Base-by-base conservation (phyloP, 352 stramenopile genomes). In the Globisporangium irregulare region DNA sequence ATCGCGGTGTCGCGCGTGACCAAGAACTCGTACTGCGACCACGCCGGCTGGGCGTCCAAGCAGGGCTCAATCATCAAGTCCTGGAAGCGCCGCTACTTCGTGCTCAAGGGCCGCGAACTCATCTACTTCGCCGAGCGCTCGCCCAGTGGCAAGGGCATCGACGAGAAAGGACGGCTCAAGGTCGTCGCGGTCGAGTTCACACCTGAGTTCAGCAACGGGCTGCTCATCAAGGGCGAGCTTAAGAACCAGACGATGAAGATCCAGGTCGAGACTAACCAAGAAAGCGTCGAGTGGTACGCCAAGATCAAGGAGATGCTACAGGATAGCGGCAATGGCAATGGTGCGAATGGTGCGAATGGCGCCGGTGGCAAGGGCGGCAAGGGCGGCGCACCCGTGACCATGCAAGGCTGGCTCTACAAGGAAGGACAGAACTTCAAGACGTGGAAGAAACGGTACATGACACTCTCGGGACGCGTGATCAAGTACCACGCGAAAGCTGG, bases 361-460 rank as follows among this genome's bases (percentile, higher is more conserved):
- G 50, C 32, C n/a, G 61, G 25, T 0, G 68, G 67, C 0, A 59
- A 59, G 4, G 12, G 6, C 0, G 60, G 56, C 10, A 46, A 59
- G n/a, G 64, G 62, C 27, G 55, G 54, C 10, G 70, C 64, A 0
- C 60, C 15, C 22, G 70, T 87, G 14, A 67, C 69, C 6, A 91
- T 91, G 81, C 72, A 90, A 66, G 87, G 87, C 22, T 95, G 86
- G 86, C 69, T 95, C 2, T 72, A 78, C 27, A 95, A 95, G 56
- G 86, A 95, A 72, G 87, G 87, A 9, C 85, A 93, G 68, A 93
- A 93, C 65, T 93, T 95, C 70, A 94, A 95, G 82, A 93, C 80
- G 22, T 95, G 87, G 87, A 95, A 95, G 64, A 75, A 79, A 36
- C 82, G 87, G 34, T 94, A 90, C 71, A 92, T 95, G 77, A 90